Evolutionary conservation across 805 yeast genomes (phyloP).

Genomic region (Middelhovenomyces tepae): DNA sequence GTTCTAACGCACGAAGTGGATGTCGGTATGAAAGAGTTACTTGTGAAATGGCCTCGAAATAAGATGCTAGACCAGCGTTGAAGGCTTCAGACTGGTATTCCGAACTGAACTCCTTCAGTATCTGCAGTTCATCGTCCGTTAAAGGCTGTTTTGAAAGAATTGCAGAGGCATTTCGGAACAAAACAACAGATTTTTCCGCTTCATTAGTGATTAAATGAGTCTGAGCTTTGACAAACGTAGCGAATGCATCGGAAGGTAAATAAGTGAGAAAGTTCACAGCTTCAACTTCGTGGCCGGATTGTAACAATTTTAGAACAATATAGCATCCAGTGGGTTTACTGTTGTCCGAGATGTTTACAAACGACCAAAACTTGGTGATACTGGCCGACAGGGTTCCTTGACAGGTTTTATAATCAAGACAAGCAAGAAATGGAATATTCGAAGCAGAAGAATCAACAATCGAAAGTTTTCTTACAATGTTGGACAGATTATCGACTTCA

Average conservation of each 20-base stretch:
- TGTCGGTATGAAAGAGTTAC: constrained; percentile 1
- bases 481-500: not conserved
- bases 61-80: constrained; percentile 5
- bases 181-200: constrained; percentile 24
- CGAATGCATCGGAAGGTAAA: constrained; percentile 7
- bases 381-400: not conserved
- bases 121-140: constrained; percentile 1
- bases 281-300: not conserved
- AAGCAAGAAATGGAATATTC: too few species aligned
- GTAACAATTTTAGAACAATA: not conserved
- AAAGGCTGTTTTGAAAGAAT: constrained; percentile 21
- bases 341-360: not conserved
- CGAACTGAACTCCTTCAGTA: not conserved
- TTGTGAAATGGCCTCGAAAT: constrained; percentile 6
- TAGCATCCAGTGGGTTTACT: not conserved
- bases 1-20: constrained; percentile 29
- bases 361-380: not conserved
- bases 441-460: not conserved
- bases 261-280: constrained; percentile 9
- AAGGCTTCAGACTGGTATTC: constrained; percentile 1
- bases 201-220: constrained; percentile 19
- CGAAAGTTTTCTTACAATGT: not conserved
- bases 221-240: constrained; percentile 23
- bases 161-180: constrained; percentile 25
- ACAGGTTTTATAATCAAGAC: too few species aligned